phyloP scores from a whole-genome alignment of 768 basidiomycete species.

The Stropharia rugosoannulata region DNA sequence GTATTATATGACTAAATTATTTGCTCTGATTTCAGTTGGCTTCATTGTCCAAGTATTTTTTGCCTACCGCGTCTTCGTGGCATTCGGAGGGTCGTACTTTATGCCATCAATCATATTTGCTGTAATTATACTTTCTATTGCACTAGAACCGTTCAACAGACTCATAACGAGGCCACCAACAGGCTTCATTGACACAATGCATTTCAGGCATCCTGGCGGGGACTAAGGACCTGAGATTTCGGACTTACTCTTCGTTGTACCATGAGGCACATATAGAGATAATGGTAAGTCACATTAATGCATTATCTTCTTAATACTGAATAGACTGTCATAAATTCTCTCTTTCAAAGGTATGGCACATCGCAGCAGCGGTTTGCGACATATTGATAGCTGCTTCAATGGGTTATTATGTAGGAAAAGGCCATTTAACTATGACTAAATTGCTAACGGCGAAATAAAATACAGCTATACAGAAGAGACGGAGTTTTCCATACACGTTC shows the following conservation, averaged over 20 bases:
- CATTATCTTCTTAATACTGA: not conserved
- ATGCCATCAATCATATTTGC: constrained; percentile 11
- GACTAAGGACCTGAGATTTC: not conserved
- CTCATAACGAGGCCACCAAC: not conserved
- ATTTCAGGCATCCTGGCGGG: not conserved
- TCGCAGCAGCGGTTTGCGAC: constrained; percentile 20
- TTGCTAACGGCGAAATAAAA: not conserved
- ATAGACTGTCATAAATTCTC: not conserved
- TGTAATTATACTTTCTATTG: not conserved
- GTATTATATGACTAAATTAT: not conserved
- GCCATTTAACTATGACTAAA: not conserved
- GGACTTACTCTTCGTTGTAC: not conserved
- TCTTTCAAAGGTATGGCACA: constrained; percentile 19
- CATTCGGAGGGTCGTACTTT: constrained; percentile 5
- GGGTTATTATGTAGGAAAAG: constrained; percentile 16
- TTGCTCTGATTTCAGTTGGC: constrained; percentile 10
- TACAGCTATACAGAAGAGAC: not conserved
- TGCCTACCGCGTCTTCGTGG: constrained; percentile 21
- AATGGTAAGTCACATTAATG: not conserved
- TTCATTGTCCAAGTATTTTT: constrained; percentile 21
- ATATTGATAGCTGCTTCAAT: constrained; percentile 20
- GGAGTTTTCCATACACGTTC: constrained; percentile 12
- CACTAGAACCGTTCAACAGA: not conserved
- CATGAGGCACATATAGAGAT: not conserved
- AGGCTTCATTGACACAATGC: constrained; percentile 3